A percentile compares a stretch with the other conserved stretches of the same genome.
Evolutionary conservation across 805 yeast genomes (phyloP).

Genomic region (Candida schatavii): DNA sequence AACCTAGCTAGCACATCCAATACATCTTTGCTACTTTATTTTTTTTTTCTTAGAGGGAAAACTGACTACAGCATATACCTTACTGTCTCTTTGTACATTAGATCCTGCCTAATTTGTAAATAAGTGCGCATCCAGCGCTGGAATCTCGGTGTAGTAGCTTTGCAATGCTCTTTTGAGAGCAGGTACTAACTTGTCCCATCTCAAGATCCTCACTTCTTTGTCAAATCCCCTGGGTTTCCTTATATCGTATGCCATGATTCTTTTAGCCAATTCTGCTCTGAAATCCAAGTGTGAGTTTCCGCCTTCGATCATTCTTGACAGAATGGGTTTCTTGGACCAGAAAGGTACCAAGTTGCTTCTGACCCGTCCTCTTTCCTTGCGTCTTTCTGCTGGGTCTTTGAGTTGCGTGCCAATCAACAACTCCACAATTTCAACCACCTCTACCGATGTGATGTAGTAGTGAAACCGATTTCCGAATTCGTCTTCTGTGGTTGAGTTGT

Average conservation of each 20-base stretch:
- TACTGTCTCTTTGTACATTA: no score
- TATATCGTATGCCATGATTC: constrained; percentile 61
- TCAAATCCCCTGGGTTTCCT: constrained; percentile 69
- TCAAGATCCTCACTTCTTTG: constrained; percentile 60
- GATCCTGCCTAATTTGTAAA: constrained; percentile 3
- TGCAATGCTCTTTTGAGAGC: constrained; percentile 64
- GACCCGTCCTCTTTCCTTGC: constrained; percentile 65
- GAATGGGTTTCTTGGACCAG: constrained; percentile 61
- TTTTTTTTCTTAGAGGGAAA: no score
- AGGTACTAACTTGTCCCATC: constrained; percentile 58
- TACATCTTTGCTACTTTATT: no score
- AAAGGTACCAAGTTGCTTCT: constrained; percentile 65
- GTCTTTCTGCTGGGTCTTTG: constrained; percentile 47
- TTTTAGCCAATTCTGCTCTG: constrained; percentile 55
- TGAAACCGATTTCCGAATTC: constrained; percentile 13
- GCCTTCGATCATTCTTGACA: constrained; percentile 39
- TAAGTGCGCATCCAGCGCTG: constrained; percentile 21
- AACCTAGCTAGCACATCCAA: no score
- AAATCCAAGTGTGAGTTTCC: constrained; percentile 26
- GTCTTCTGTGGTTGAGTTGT: constrained; percentile 7
- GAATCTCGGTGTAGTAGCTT: constrained; percentile 61
- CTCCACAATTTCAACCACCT: constrained; percentile 64
- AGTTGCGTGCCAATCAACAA: constrained; percentile 51
- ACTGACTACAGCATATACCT: no score
- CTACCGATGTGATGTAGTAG: constrained; percentile 62